These are phyloP conservation scores for Pinus tabuliformis DNA, from an alignment of 75 land plant genomes.

Conservation along the genomic window DNA sequence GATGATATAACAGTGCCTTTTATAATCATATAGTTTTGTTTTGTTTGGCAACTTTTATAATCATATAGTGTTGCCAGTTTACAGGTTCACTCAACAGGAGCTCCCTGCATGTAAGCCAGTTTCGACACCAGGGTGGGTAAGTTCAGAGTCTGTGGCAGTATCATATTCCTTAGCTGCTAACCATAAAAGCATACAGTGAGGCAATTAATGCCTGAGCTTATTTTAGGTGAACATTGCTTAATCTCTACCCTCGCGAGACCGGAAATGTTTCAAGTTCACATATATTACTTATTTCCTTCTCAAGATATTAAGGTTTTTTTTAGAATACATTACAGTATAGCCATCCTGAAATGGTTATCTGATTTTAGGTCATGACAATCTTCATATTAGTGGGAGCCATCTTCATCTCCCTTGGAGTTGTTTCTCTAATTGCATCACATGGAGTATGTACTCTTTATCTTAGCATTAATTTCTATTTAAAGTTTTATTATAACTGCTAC, in stretches of 20 bases:
- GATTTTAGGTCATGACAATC: constrained; percentile 53
- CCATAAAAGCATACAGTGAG: too few relatives aligned
- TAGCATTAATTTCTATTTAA: not conserved
- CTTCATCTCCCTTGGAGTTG: constrained; percentile 72
- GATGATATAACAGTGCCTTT: not conserved
- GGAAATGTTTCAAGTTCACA: not conserved
- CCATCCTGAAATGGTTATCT: constrained; percentile 9
- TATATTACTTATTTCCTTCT: not conserved
- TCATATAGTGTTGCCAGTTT: constrained; percentile 30
- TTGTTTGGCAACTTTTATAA: not conserved
- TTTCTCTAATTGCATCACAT: constrained; percentile 52
- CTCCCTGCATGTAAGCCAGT: constrained; percentile 94
- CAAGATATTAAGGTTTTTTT: not conserved
- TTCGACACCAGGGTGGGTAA: constrained; percentile 86
- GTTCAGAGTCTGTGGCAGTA: not conserved
- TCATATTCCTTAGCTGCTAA: not conserved
- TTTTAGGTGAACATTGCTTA: too few relatives aligned
- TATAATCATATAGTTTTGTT: not conserved
- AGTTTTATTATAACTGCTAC: not conserved
- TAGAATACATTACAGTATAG: not conserved
- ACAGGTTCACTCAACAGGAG: constrained; percentile 82
- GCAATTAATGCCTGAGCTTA: not conserved
- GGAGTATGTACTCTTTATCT: constrained; percentile 22
- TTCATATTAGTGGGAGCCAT: constrained; percentile 50
- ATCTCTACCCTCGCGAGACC: not conserved